Evolutionary conservation across 1,284 basidiomycete genomes (phyloP).

Genomic region (Hemileia vastatrix): DNA sequence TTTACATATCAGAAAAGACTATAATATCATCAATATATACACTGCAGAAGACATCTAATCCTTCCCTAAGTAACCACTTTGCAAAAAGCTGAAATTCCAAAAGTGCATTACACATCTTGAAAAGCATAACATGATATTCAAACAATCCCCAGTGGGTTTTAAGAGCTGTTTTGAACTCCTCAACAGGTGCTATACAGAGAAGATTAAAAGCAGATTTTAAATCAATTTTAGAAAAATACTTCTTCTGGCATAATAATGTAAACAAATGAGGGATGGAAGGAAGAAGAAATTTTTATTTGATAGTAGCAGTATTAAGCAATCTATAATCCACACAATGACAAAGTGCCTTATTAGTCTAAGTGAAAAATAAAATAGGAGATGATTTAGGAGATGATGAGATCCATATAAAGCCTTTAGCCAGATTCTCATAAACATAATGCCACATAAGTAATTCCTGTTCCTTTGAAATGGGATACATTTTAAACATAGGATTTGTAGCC

Average conservation of each 20-base stretch:
- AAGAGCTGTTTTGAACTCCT: constrained; percentile 47
- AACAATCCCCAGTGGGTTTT: constrained; percentile 44
- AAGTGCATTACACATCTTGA: constrained; percentile 47
- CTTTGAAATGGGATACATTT: too few species aligned
- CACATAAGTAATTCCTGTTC: background rate
- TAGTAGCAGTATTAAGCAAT: too few species aligned
- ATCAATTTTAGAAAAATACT: constrained; percentile 42
- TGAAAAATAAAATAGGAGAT: too few species aligned
- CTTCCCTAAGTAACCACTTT: constrained; percentile 31
- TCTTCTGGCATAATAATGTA: too few species aligned
- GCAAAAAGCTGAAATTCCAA: constrained; percentile 42
- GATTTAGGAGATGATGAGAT: too few species aligned
- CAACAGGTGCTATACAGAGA: constrained; percentile 31
- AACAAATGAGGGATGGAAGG: too few species aligned
- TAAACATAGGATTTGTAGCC: too few species aligned
- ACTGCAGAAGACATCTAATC: constrained; percentile 35
- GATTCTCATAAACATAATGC: background rate
- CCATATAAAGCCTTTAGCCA: constrained; percentile 6
- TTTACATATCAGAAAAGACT: constrained; percentile 47
- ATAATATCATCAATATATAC: constrained; percentile 44
- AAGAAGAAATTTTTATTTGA: too few species aligned
- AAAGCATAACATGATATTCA: constrained; percentile 47
- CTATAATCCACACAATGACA: too few species aligned
- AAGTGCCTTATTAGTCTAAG: too few species aligned
- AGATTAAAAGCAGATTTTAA: constrained; percentile 38